These are phyloP conservation scores for Orbilia blumenaviensis DNA, from an alignment of 2,329 filamentous ascomycete species.

Conservation along the genomic window DNA sequence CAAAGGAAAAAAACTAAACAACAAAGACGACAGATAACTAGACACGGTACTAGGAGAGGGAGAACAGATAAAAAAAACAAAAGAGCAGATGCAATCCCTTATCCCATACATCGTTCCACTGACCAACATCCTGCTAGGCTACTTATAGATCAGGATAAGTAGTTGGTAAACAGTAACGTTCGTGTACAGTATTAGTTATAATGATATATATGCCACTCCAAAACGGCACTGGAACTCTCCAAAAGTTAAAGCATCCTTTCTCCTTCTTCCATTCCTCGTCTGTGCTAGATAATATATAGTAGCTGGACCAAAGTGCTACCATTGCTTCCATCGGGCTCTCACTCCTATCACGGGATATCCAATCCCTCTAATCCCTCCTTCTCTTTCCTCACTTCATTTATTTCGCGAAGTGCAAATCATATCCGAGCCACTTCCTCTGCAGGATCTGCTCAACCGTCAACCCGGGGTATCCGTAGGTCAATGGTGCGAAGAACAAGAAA, in stretches of 20 bases:
- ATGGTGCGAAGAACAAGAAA: constrained; percentile 84
- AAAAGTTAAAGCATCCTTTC: neutral
- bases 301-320: neutral
- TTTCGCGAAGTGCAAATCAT: constrained; percentile 98
- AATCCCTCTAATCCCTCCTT: neutral
- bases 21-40: neutral
- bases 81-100: neutral
- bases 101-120: neutral
- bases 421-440: constrained; percentile 92
- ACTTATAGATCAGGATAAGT: neutral
- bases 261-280: neutral
- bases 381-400: constrained; percentile 63
- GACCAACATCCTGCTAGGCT: neutral
- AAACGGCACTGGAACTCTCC: neutral
- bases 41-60: too few species aligned
- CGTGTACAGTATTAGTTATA: neutral
- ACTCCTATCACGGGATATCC: neutral
- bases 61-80: neutral
- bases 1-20: constrained; percentile 23
- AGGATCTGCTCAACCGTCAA: constrained; percentile 80
- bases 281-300: neutral
- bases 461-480: constrained; percentile 95
- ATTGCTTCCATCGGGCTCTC: neutral
- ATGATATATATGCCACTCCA: constrained; percentile 13
- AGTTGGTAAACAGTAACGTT: neutral